Conservation (phyloP, 306 rosid species). For the Inga oerstediana region DNA sequence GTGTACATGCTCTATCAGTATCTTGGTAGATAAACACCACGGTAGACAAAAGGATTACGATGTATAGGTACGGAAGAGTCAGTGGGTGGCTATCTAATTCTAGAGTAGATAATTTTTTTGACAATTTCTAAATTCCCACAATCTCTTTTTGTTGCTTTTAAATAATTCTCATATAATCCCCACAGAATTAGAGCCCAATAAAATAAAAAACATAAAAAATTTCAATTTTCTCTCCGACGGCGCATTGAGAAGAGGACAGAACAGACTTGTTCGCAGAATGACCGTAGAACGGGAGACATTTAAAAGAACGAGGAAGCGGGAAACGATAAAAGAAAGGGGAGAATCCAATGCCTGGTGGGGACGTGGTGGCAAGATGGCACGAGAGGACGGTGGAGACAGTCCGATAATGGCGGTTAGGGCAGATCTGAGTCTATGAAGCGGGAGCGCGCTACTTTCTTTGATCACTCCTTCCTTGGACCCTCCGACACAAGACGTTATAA, state of each 20-base stretch:
- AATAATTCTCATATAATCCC: neutral
- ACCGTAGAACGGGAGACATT: conserved; percentile 8
- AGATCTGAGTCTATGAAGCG: neutral
- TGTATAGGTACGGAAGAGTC: neutral
- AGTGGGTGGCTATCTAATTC: neutral
- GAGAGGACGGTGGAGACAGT: neutral
- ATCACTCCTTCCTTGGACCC: neutral
- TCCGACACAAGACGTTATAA: too few relatives aligned
- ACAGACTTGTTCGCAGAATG: neutral
- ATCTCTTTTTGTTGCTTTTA: neutral
- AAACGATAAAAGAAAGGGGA: neutral
- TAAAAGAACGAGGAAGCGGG: neutral
- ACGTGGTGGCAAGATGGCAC: neutral
- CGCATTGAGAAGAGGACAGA: neutral
- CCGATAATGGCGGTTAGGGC: neutral
- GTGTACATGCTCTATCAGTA: neutral
- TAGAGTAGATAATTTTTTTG: neutral
- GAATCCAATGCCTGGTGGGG: neutral
- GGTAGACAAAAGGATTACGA: neutral
- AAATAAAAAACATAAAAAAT: neutral
- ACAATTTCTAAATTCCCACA: neutral
- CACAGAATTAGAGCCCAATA: neutral
- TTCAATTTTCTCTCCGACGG: neutral
- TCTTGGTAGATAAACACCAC: neutral
- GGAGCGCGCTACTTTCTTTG: neutral